Evolutionary conservation across 129 eudicot genomes (phyloP).

Genomic region (Ambrosia artemisiifolia): DNA sequence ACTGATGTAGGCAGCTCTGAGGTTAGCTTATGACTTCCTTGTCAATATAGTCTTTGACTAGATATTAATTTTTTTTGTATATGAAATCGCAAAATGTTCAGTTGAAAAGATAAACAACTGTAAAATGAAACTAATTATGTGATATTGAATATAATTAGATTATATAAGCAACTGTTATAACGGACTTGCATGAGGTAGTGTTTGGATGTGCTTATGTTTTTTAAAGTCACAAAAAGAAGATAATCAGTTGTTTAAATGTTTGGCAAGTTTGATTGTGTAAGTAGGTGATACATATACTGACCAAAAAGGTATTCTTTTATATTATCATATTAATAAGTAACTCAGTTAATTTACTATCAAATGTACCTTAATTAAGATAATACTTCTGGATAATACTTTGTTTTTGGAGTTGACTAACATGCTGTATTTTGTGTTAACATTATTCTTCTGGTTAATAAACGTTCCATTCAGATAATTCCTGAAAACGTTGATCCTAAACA

Average conservation of each 20-base stretch:
- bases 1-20: conserved; percentile 63
- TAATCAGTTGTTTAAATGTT: conserved; percentile 11
- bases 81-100: background rate
- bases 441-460: conserved; percentile 15
- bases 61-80: conserved; percentile 19
- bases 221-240: background rate
- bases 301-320: background rate
- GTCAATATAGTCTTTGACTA: background rate
- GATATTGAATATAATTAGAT: background rate
- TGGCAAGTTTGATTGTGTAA: background rate
- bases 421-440: background rate
- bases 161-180: background rate
- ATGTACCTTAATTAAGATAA: background rate
- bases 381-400: background rate
- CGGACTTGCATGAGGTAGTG: background rate
- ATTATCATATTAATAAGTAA: background rate
- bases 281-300: background rate
- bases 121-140: background rate
- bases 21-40: conserved; percentile 42
- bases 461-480: conserved; percentile 45
- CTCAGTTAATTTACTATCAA: background rate
- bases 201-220: background rate
- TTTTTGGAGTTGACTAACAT: background rate
- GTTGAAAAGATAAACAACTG: background rate
- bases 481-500: conserved; percentile 77